Evolutionary conservation across 495 filamentous ascomycete genomes (phyloP), one percentile per base, ranked within the genome.

Genomic region (Ramalina intermedia): DNA sequence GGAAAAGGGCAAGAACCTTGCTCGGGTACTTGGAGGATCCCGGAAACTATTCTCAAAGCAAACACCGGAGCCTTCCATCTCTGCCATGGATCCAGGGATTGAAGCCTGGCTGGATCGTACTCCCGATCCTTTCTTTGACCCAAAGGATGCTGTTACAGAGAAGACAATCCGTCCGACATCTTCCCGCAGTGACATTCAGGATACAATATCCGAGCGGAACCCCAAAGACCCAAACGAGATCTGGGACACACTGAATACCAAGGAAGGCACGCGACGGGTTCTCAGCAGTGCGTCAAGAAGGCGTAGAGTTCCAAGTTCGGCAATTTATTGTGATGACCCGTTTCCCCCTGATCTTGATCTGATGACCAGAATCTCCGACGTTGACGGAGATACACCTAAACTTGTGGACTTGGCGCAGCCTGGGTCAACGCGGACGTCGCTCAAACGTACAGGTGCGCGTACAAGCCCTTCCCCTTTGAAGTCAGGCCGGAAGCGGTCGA

Each of bases 61-160:
- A 69, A 51, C 72, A 69, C 61, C 72, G 65, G 58, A 80, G 69
- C 43, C 55, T 72, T 7, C 67, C 66, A 73, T 33, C 63, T 69
- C 69, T 18, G 69, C 72, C 5, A 65, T 66, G 40, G 67, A 66
- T 24, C 72, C 60, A 55, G 84, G 66, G 51, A 85, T 89, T 41
- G 82, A 87, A 63, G 79, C 79, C 2, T 89, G 84, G 84, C 64
- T 89, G 29, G 80, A 80, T 43, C 71, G 70, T 20, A 86, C 82
- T 1, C 69, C 77, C 11, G 84, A 89, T 55, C 83, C 84, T 7
- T 87, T 87, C 53, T 55, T 83, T 18, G 80, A 85, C 18, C 52
- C 66, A 29, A 59, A 58, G 11, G 61, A 60, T 26, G 47, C 61
- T 14, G 60, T 67, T 33, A 63, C 61, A 20, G 69, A 74, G 33